Conservation (phyloP, 2,329 filamentous ascomycete genomes). For the Fusarium armeniacum region DNA sequence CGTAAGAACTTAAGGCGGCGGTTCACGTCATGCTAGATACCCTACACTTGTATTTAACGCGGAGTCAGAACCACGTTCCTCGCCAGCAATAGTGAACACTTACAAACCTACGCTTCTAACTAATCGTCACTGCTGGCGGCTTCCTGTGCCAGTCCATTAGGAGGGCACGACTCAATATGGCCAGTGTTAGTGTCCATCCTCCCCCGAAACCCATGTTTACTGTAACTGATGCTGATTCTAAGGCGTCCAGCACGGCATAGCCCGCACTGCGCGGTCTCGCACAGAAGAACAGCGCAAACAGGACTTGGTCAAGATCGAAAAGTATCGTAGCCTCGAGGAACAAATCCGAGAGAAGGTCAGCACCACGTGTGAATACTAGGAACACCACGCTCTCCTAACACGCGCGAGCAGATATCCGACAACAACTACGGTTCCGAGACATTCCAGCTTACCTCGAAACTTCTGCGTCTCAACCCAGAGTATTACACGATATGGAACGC, state of each 20-base stretch:
- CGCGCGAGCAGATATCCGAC: conserved; percentile 54
- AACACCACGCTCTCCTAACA: conserved; percentile 28
- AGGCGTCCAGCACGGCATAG: conserved; percentile 80
- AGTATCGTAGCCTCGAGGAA: conserved; percentile 80
- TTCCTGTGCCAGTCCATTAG: conserved; percentile 8
- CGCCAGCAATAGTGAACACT: conserved; percentile 9
- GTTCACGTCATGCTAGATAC: conserved; percentile 2
- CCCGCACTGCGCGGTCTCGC: conserved; percentile 72
- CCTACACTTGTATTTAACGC: conserved; percentile 31
- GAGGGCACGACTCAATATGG: conserved; percentile 35
- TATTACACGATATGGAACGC: conserved; percentile 95
- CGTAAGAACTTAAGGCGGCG: neutral
- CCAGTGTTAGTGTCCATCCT: conserved; percentile 41
- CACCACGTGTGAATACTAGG: conserved; percentile 3
- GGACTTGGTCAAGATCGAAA: conserved; percentile 80
- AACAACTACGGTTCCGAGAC: conserved; percentile 67
- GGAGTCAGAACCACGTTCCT: conserved; percentile 4
- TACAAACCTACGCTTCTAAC: conserved; percentile 11
- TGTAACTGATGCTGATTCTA: conserved; percentile 49
- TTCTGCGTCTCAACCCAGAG: conserved; percentile 84
- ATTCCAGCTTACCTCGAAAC: conserved; percentile 77
- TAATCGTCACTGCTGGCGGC: conserved; percentile 10
- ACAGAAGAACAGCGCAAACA: conserved; percentile 79
- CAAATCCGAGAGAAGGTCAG: conserved; percentile 75
- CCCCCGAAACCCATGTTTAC: neutral